These are phyloP conservation scores for Blastomyces parvus DNA, from an alignment of 2,329 filamentous ascomycete species.

Conservation along the genomic window DNA sequence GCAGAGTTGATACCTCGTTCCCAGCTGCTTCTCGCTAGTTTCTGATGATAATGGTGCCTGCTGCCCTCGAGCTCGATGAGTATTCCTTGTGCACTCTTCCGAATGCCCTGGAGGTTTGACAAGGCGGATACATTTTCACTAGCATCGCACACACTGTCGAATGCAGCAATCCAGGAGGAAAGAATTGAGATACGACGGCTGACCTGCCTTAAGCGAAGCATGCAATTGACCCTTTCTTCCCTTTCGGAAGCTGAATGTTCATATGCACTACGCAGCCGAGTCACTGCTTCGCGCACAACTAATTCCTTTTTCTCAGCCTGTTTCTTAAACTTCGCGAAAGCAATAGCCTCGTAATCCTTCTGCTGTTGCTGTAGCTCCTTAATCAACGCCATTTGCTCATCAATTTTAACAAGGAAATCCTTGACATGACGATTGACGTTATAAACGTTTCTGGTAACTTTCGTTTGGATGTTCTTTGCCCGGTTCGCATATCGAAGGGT, in stretches of 20 bases:
- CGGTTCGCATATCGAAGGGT: slow-evolving; percentile 94
- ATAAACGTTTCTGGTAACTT: slow-evolving; percentile 97
- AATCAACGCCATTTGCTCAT: slow-evolving; percentile 95
- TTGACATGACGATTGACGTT: slow-evolving; percentile 99
- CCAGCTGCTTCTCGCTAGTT: slow-evolving; percentile 72
- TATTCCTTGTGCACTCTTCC: slow-evolving; percentile 81
- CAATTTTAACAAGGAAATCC: slow-evolving; percentile 97
- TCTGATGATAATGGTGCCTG: slow-evolving; percentile 81
- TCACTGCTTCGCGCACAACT: slow-evolving; percentile 65
- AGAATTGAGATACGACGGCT: slow-evolving; percentile 77
- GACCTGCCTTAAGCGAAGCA: slow-evolving; percentile 73
- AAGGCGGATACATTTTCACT: slow-evolving; percentile 59
- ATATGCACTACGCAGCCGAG: slow-evolving; percentile 71
- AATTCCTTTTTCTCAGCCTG: slow-evolving; percentile 74
- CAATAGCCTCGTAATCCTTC: slow-evolving; percentile 72
- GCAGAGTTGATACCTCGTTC: slow-evolving; percentile 80
- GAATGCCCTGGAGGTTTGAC: slow-evolving; percentile 60
- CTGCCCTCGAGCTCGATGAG: slow-evolving; percentile 82
- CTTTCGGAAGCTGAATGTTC: slow-evolving; percentile 70
- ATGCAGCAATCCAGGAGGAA: slow-evolving; percentile 87
- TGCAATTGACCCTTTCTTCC: slow-evolving; percentile 64
- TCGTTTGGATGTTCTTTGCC: slow-evolving; percentile 99
- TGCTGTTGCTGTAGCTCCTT: slow-evolving; percentile 91
- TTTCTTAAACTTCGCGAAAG: slow-evolving; percentile 83
- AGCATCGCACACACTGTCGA: slow-evolving; percentile 69